Conservation (phyloP, 2,329 filamentous ascomycete species). For the Plectosphaerella plurivora region DNA sequence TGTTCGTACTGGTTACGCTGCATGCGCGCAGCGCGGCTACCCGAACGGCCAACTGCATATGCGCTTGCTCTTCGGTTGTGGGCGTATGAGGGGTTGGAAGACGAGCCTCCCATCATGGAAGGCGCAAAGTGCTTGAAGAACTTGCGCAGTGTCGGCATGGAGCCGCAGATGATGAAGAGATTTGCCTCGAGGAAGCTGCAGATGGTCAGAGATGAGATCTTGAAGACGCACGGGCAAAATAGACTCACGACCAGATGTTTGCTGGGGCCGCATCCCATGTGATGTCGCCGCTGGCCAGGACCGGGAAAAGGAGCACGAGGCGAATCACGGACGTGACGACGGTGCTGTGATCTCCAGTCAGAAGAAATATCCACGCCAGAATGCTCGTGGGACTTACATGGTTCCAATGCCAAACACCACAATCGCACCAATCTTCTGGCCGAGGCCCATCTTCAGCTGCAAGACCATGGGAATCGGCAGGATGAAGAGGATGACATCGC, state of each 20-base stretch:
- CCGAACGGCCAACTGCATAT: not conserved
- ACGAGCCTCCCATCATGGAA: conserved; percentile 17
- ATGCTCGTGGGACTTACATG: conserved; percentile 5
- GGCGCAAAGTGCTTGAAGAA: conserved; percentile 33
- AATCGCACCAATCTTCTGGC: conserved; percentile 39
- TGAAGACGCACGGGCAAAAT: fast-evolving
- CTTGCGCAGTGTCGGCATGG: conserved; percentile 32
- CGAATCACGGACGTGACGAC: conserved; percentile 7
- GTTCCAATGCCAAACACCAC: conserved; percentile 41
- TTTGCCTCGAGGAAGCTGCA: conserved; percentile 30
- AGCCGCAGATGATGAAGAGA: conserved; percentile 34
- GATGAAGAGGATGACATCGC: conserved; percentile 40
- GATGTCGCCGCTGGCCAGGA: conserved; percentile 4
- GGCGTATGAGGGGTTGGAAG: conserved; percentile 1
- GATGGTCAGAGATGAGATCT: not conserved
- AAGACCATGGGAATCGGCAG: conserved; percentile 42
- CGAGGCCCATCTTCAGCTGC: conserved; percentile 35
- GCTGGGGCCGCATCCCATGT: conserved; percentile 10
- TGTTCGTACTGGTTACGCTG: conserved; percentile 5
- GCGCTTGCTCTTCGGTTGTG: not conserved
- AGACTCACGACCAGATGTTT: conserved; percentile 9
- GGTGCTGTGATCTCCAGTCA: not conserved
- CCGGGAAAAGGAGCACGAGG: conserved; percentile 3
- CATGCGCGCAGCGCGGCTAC: not conserved
- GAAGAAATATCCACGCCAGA: not conserved